A percentile compares a stretch with the other conserved stretches of the same genome.
phyloP scores from a whole-genome alignment of 2,329 filamentous ascomycete genomes.

The Colletotrichum lupini region DNA sequence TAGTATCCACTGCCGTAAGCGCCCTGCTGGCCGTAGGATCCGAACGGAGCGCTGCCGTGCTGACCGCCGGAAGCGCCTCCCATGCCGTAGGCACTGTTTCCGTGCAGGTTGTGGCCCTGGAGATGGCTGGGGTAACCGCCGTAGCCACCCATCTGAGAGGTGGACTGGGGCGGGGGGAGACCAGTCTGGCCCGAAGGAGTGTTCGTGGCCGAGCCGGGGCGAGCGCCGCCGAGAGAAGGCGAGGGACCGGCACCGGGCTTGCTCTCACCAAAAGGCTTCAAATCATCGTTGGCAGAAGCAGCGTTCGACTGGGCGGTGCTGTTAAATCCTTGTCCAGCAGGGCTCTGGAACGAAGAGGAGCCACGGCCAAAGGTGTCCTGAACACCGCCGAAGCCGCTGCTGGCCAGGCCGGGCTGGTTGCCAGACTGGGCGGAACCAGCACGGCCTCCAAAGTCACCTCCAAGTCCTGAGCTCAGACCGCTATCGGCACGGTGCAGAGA shows the following conservation, averaged over 20 bases:
- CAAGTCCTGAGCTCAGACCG: constrained; percentile 60
- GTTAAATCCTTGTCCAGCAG: constrained; percentile 64
- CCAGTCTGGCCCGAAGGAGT: constrained; percentile 61
- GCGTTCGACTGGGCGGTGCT: constrained; percentile 59
- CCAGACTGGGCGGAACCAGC: constrained; percentile 60
- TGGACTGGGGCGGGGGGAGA: constrained; percentile 65
- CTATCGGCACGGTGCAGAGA: constrained; percentile 63
- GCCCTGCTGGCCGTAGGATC: constrained; percentile 59
- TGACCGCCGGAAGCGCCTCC: constrained; percentile 63
- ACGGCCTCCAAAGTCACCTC: constrained; percentile 65
- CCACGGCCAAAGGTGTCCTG: constrained; percentile 67
- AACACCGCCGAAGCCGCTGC: constrained; percentile 62
- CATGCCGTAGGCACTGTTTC: constrained; percentile 66
- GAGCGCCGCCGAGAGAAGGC: constrained; percentile 65
- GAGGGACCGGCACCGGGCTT: constrained; percentile 67
- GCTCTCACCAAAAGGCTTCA: constrained; percentile 69
- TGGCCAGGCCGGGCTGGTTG: constrained; percentile 61
- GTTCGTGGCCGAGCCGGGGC: constrained; percentile 69
- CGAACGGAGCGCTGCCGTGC: constrained; percentile 64
- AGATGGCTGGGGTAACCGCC: constrained; percentile 67
- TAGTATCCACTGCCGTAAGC: constrained; percentile 62
- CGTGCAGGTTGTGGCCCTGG: constrained; percentile 64
- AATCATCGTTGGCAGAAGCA: constrained; percentile 59
- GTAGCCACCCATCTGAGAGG: constrained; percentile 66
- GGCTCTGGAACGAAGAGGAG: constrained; percentile 65